These are phyloP conservation scores for Astrocystis sublimbata DNA, from an alignment of 495 filamentous ascomycete species.

Conservation along the genomic window DNA sequence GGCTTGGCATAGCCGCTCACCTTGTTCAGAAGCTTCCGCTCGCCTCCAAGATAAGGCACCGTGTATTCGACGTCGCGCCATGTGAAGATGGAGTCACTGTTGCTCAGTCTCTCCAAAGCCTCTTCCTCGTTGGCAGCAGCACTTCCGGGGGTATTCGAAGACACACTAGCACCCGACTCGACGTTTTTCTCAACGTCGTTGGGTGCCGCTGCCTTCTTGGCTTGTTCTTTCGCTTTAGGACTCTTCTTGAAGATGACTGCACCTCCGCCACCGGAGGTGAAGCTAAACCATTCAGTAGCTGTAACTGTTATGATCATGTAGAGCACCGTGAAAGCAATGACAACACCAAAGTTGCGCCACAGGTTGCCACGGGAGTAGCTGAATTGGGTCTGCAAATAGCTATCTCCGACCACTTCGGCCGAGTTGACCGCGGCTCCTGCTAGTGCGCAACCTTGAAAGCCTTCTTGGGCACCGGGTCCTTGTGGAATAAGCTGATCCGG, in stretches of 20 bases:
- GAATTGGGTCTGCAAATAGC: constrained; percentile 58
- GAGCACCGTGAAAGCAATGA: constrained; percentile 67
- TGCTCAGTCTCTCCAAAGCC: constrained; percentile 56
- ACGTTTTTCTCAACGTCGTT: constrained; percentile 51
- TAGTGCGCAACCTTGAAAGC: constrained; percentile 64
- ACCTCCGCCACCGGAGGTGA: constrained; percentile 52
- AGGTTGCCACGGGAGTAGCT: constrained; percentile 64
- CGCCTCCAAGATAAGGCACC: constrained; percentile 69
- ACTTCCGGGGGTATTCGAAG: constrained; percentile 26
- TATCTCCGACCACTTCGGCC: constrained; percentile 52
- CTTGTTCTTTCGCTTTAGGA: constrained; percentile 55
- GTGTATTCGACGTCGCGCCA: constrained; percentile 73
- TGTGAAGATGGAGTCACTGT: constrained; percentile 70
- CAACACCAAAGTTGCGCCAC: constrained; percentile 80
- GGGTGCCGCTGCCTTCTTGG: constrained; percentile 42
- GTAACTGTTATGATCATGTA: constrained; percentile 69
- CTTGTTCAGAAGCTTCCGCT: constrained; percentile 66
- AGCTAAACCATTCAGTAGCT: constrained; percentile 39
- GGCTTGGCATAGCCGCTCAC: constrained; percentile 75
- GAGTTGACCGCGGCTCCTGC: constrained; percentile 53
- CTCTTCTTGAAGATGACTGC: constrained; percentile 70
- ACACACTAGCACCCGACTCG: constrained; percentile 15
- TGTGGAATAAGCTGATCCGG: constrained; percentile 57
- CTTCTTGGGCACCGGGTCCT: constrained; percentile 48
- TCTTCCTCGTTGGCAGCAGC: constrained; percentile 44